Evolutionary conservation across 495 filamentous ascomycete genomes (phyloP).

Genomic region (Lasiosphaeria hispida): DNA sequence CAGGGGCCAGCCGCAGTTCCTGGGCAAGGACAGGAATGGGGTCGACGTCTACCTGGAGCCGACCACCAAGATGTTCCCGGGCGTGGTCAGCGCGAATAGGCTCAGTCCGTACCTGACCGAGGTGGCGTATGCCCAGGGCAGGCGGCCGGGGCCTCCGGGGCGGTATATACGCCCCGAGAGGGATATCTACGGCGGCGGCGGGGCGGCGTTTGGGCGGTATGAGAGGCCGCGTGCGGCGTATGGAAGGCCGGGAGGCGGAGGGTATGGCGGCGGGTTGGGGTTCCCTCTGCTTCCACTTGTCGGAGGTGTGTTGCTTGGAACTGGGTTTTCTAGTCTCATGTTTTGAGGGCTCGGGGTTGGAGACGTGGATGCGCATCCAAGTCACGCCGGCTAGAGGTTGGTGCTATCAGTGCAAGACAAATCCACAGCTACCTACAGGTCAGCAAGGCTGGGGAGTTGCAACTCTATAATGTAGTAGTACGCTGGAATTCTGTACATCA

Average conservation of each 20-base stretch:
- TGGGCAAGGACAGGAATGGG: constrained; percentile 22
- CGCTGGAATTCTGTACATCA: too few species aligned
- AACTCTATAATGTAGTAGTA: too few species aligned
- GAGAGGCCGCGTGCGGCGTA: background rate
- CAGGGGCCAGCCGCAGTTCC: constrained; percentile 15
- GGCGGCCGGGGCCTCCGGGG: constrained; percentile 5
- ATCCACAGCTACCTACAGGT: too few species aligned
- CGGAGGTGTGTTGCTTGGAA: constrained; percentile 3
- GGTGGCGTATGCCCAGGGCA: constrained; percentile 19
- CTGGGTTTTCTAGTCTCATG: background rate
- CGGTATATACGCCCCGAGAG: constrained; percentile 27
- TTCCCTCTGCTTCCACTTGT: constrained; percentile 1
- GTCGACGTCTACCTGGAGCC: constrained; percentile 27
- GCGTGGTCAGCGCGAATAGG: constrained; percentile 8
- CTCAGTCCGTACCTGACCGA: constrained; percentile 28
- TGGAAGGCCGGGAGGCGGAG: constrained; percentile 6
- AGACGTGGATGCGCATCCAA: too few species aligned
- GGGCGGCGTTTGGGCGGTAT: background rate
- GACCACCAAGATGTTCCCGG: constrained; percentile 22
- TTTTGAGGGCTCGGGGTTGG: background rate
- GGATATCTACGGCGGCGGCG: constrained; percentile 16
- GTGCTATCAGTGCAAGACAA: too few species aligned
- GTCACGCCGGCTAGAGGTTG: too few species aligned
- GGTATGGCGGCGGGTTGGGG: background rate
- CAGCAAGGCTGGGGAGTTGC: too few species aligned